phyloP scores from a whole-genome alignment of 2,329 filamentous ascomycete species.

The Sordariomycetes sp. region DNA sequence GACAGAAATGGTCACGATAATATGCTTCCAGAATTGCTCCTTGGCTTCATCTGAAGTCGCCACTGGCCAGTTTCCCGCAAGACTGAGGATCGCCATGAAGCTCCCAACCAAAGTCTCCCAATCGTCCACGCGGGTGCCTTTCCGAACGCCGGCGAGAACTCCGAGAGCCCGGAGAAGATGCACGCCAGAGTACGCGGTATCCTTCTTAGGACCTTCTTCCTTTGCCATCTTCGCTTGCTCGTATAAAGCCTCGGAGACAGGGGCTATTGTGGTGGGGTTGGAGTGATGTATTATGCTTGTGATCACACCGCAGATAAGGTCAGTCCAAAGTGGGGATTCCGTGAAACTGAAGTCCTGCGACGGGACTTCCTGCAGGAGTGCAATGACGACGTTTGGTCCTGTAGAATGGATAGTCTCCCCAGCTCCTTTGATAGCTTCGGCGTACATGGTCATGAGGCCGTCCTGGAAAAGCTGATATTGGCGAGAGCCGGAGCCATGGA shows the following conservation, averaged over 20 bases:
- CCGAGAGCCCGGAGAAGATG: constrained; percentile 49
- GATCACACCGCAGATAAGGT: constrained; percentile 62
- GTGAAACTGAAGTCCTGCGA: constrained; percentile 33
- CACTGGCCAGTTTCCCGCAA: constrained; percentile 21
- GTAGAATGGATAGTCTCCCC: constrained; percentile 47
- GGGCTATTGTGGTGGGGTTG: constrained; percentile 56
- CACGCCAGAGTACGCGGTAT: constrained; percentile 12
- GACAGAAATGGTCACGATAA: constrained; percentile 48
- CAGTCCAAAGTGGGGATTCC: constrained; percentile 37
- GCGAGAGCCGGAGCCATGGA: constrained; percentile 37
- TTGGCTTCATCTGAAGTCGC: constrained; percentile 19
- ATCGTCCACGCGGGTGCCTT: constrained; percentile 57
- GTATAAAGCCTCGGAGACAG: constrained; percentile 50
- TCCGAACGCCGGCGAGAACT: constrained; percentile 63
- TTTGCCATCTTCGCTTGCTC: constrained; percentile 29
- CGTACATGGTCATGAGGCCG: constrained; percentile 83
- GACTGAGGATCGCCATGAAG: constrained; percentile 21
- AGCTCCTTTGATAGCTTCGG: constrained; percentile 61
- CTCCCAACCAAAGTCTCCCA: constrained; percentile 52
- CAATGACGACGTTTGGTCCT: constrained; percentile 36
- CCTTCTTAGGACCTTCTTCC: constrained; percentile 15
- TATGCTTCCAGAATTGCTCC: constrained; percentile 38
- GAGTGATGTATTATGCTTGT: constrained; percentile 77
- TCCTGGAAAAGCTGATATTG: constrained; percentile 63
- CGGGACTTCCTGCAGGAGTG: constrained; percentile 36